phyloP scores from a whole-genome alignment of 768 basidiomycete species.

The Suillus hirtellus region DNA sequence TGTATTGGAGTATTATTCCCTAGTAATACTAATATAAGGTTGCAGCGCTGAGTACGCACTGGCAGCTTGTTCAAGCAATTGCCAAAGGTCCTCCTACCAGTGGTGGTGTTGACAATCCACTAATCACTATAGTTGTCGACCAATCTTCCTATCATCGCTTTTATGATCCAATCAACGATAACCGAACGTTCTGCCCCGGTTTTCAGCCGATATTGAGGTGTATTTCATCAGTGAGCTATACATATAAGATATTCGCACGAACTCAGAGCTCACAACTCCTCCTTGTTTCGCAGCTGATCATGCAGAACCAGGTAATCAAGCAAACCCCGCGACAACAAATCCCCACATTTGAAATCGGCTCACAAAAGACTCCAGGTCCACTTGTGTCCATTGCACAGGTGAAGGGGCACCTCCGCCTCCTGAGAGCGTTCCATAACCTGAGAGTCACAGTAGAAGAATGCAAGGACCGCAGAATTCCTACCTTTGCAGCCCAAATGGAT shows the following conservation, averaged over 20 bases:
- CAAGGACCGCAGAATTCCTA: slow-evolving; percentile 30
- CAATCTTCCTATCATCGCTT: background rate
- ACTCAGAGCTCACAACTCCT: background rate
- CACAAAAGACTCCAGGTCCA: slow-evolving; percentile 19
- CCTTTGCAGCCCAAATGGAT: slow-evolving; percentile 25
- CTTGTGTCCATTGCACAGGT: slow-evolving; percentile 35
- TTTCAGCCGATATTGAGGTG: background rate
- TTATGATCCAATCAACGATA: background rate
- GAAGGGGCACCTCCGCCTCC: slow-evolving; percentile 36
- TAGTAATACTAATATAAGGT: background rate
- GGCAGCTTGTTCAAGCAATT: background rate
- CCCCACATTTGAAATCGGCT: slow-evolving; percentile 23
- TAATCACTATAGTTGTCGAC: background rate
- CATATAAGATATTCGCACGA: slow-evolving; percentile 2
- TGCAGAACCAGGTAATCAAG: background rate
- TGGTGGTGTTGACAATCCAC: background rate
- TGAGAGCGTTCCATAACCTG: slow-evolving; percentile 34
- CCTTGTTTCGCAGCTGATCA: background rate
- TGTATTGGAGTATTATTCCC: background rate
- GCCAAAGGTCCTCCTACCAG: background rate
- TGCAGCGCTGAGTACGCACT: background rate
- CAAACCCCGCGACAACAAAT: background rate
- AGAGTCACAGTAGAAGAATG: slow-evolving; percentile 29
- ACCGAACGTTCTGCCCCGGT: background rate
- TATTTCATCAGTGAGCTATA: background rate